These are phyloP conservation scores for Trichoderma sp. DNA, from an alignment of 2,329 filamentous ascomycete species.

Conservation along the genomic window DNA sequence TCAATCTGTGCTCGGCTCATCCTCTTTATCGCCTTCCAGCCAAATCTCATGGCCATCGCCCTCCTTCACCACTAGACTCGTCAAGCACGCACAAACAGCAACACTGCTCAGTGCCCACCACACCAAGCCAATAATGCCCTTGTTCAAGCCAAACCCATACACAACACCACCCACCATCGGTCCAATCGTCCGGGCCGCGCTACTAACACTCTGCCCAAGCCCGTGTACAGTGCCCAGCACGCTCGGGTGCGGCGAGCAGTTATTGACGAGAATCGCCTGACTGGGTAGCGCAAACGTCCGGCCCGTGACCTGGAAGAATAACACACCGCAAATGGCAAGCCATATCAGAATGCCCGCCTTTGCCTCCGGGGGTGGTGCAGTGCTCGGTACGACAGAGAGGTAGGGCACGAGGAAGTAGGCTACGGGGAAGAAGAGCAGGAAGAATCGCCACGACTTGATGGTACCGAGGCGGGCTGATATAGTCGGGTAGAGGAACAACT, in stretches of 20 bases:
- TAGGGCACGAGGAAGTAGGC: conserved; percentile 73
- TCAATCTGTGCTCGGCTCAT: conserved; percentile 18
- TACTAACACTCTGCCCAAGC: conserved; percentile 61
- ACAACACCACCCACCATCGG: conserved; percentile 63
- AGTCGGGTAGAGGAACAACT: conserved; percentile 65
- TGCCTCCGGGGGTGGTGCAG: conserved; percentile 52
- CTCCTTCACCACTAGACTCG: conserved; percentile 61
- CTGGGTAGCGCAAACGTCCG: conserved; percentile 63
- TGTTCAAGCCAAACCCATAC: conserved; percentile 62
- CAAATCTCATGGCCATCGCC: conserved; percentile 68
- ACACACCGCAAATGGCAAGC: conserved; percentile 64
- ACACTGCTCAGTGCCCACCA: conserved; percentile 61
- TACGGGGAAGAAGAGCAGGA: conserved; percentile 70
- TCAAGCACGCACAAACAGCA: conserved; percentile 53
- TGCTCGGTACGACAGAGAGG: conserved; percentile 67
- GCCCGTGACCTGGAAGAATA: conserved; percentile 67
- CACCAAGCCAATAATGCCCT: conserved; percentile 60
- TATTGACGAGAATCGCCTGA: conserved; percentile 53
- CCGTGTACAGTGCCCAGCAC: conserved; percentile 55
- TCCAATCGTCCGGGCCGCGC: conserved; percentile 61
- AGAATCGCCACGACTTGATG: conserved; percentile 68
- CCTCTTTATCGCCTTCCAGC: conserved; percentile 61
- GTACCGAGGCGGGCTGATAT: conserved; percentile 70
- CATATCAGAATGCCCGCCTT: conserved; percentile 64
- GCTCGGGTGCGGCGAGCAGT: conserved; percentile 53